Evolutionary conservation across 116 monocot genomes (phyloP).

Genomic region (Dioscorea cayenensis): DNA sequence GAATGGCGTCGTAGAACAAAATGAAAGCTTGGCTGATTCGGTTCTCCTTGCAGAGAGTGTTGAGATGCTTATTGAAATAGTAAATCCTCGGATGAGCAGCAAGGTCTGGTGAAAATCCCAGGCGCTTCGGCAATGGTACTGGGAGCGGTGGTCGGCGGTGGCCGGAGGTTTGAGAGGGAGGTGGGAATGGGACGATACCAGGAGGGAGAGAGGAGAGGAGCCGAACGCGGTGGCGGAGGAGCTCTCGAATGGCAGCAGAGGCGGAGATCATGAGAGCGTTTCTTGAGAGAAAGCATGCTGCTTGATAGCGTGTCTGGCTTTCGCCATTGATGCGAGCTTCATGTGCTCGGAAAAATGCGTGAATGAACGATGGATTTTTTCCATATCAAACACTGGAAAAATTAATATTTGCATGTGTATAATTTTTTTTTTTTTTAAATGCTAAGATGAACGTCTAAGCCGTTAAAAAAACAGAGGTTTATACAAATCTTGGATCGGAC

Average conservation of each 20-base stretch:
- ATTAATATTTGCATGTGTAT: too few relatives aligned
- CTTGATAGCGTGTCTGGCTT: not conserved
- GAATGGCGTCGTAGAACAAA: conserved; percentile 20
- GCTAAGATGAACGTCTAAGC: too few relatives aligned
- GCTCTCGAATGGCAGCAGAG: not conserved
- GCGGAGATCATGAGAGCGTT: not conserved
- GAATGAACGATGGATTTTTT: too few relatives aligned
- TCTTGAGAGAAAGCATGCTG: not conserved
- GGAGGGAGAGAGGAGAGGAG: conserved; percentile 2
- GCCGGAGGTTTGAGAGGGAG: not conserved
- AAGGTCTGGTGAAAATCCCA: not conserved
- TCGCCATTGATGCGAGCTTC: too few relatives aligned
- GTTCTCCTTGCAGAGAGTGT: conserved; percentile 25
- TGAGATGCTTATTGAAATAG: conserved; percentile 30
- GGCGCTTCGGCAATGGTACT: not conserved
- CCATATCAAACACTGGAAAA: too few relatives aligned
- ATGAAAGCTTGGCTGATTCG: conserved; percentile 16
- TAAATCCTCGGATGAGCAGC: conserved; percentile 1
- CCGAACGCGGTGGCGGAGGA: not conserved
- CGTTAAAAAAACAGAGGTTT: too few relatives aligned
- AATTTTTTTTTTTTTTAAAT: too few relatives aligned
- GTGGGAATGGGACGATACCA: not conserved
- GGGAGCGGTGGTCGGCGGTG: not conserved
- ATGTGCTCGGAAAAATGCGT: too few relatives aligned
- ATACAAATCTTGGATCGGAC: too few relatives aligned